Conservation (phyloP, 257 asterid genomes). For the Solanum tarijense region DNA sequence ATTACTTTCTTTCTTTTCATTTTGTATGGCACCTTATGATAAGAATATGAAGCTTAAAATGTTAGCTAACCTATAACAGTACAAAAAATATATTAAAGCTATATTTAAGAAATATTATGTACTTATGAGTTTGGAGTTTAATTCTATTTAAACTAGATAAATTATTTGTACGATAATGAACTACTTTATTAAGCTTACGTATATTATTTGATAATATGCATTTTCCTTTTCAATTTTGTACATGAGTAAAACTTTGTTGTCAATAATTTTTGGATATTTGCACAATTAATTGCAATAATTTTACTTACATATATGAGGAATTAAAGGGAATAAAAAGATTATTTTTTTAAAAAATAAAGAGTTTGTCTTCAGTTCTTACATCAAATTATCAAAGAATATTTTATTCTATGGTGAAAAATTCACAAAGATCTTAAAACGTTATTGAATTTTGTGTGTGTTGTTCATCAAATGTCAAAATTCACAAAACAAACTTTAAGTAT, state of each 20-base stretch:
- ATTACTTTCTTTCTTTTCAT: not conserved
- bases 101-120: not conserved
- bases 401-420: not conserved
- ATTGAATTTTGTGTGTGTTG: too few relatives aligned
- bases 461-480: too few relatives aligned
- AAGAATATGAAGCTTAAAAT: not conserved
- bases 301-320: too few relatives aligned
- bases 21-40: not conserved
- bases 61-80: not conserved
- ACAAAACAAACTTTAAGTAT: too few relatives aligned
- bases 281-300: not conserved
- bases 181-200: not conserved
- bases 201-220: not conserved
- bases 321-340: not conserved
- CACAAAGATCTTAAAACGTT: too few relatives aligned
- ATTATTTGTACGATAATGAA: too few relatives aligned
- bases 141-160: not conserved
- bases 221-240: too few relatives aligned
- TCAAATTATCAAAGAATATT: not conserved
- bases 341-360: too few relatives aligned
- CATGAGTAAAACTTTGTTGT: too few relatives aligned
- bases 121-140: not conserved
- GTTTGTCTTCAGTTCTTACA: not conserved
- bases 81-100: not conserved
- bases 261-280: not conserved